Conservation (phyloP, 1,284 basidiomycete species). For the Microstroma glucosiphilum region DNA sequence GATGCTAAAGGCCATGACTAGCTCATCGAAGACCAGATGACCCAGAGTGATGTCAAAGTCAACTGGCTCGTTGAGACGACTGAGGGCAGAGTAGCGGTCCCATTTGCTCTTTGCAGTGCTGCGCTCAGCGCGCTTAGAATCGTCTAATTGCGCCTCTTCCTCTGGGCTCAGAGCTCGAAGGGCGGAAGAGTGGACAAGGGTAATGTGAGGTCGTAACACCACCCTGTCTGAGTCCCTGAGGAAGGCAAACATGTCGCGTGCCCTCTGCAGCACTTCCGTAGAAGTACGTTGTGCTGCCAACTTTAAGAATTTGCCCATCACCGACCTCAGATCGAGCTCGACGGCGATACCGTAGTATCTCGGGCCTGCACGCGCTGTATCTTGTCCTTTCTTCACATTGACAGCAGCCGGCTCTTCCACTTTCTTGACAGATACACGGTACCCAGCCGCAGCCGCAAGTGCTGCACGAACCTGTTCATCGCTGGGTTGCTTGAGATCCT, state of each 20-base stretch:
- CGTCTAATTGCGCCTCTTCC: neutral
- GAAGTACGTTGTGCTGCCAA: neutral
- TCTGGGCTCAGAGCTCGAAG: slow-evolving; percentile 26
- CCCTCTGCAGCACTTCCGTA: neutral
- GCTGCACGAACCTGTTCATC: slow-evolving; percentile 16
- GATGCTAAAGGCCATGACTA: slow-evolving; percentile 63
- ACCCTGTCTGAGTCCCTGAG: slow-evolving; percentile 56
- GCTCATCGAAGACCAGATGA: slow-evolving; percentile 66
- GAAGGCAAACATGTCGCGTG: slow-evolving; percentile 15
- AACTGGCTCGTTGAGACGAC: slow-evolving; percentile 53
- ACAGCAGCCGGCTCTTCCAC: neutral
- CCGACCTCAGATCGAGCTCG: slow-evolving; percentile 18
- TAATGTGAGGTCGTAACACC: slow-evolving; percentile 68
- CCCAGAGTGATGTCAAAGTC: slow-evolving; percentile 59
- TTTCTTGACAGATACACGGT: slow-evolving; percentile 17
- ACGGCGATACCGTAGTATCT: slow-evolving; percentile 39
- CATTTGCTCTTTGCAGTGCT: neutral
- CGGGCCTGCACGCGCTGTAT: neutral
- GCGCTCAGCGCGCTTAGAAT: neutral
- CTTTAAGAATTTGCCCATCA: slow-evolving; percentile 15
- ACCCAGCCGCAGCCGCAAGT: slow-evolving; percentile 16
- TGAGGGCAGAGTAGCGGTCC: slow-evolving; percentile 10
- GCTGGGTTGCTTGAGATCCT: slow-evolving; percentile 8
- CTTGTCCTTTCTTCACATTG: neutral
- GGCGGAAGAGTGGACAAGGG: slow-evolving; percentile 64